Conservation (phyloP, 495 filamentous ascomycete species). For the Lichina pygmaea region DNA sequence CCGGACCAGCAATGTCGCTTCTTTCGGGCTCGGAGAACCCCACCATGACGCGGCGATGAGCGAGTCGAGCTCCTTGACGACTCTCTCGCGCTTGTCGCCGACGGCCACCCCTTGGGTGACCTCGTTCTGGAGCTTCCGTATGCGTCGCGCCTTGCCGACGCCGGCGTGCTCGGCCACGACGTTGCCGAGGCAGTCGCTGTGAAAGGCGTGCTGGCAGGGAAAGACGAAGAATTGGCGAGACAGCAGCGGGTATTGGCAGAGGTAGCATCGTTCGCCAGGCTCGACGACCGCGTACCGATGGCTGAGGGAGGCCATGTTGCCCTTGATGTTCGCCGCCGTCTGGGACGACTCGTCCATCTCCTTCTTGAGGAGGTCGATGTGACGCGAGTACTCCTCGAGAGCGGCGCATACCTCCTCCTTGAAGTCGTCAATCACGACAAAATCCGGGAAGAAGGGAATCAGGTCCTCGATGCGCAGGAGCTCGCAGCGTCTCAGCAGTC, state of each 20-base stretch:
- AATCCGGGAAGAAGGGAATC: slow-evolving; percentile 96
- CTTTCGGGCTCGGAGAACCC: slow-evolving; percentile 7
- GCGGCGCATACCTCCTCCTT: slow-evolving; percentile 92
- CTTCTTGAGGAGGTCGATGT: slow-evolving; percentile 67
- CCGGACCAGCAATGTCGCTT: neutral
- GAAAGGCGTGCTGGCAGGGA: slow-evolving; percentile 92
- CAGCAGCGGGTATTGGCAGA: slow-evolving; percentile 62
- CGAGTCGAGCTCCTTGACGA: slow-evolving; percentile 68
- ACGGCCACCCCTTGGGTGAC: slow-evolving; percentile 42
- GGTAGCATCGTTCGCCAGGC: slow-evolving; percentile 78
- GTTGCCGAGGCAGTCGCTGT: slow-evolving; percentile 70
- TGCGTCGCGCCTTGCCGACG: slow-evolving; percentile 48
- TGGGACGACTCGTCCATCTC: slow-evolving; percentile 87
- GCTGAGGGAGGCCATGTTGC: slow-evolving; percentile 62
- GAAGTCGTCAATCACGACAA: slow-evolving; percentile 97
- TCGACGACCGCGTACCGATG: slow-evolving; percentile 87
- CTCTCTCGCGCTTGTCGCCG: slow-evolving; percentile 43
- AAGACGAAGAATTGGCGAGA: slow-evolving; percentile 92
- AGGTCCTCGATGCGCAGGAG: slow-evolving; percentile 84
- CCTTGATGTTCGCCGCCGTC: slow-evolving; percentile 69
- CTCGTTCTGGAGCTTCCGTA: slow-evolving; percentile 59
- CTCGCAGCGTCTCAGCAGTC: slow-evolving; percentile 77
- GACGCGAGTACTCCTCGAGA: slow-evolving; percentile 68
- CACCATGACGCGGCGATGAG: slow-evolving; percentile 61
- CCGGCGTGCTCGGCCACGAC: slow-evolving; percentile 53